phyloP scores from a whole-genome alignment of 2,329 filamentous ascomycete species.

The Zymoseptoria pseudotritici region DNA sequence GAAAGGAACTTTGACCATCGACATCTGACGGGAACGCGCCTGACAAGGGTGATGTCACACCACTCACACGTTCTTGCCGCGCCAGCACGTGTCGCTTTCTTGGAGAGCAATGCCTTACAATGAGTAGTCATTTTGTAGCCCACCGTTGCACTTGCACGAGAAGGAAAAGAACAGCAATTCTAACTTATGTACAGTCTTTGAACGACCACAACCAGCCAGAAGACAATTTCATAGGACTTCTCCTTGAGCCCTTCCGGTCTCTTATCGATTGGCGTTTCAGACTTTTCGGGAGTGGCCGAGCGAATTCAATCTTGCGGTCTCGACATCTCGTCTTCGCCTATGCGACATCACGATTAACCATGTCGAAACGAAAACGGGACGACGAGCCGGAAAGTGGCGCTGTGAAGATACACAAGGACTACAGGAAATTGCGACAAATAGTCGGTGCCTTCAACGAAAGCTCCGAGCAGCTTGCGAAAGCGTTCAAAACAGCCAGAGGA shows the following conservation, averaged over 20 bases:
- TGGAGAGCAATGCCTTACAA: no score
- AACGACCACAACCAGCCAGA: no score
- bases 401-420: constrained; percentile 20
- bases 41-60: not conserved
- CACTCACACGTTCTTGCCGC: not conserved
- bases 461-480: constrained; percentile 55
- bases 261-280: not conserved
- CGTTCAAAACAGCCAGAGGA: constrained; percentile 64
- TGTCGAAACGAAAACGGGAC: constrained; percentile 27
- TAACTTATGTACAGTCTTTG: no score
- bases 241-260: not conserved
- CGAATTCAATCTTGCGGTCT: not conserved
- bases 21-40: not conserved
- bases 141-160: no score
- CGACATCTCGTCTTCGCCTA: not conserved
- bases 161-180: no score
- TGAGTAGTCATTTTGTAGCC: no score
- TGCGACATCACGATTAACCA: not conserved
- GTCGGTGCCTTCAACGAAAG: constrained; percentile 31
- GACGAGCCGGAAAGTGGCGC: constrained; percentile 17
- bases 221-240: no score
- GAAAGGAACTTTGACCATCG: not conserved
- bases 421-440: constrained; percentile 16
- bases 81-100: not conserved
- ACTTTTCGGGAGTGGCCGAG: not conserved